phyloP scores from a whole-genome alignment of 2,329 filamentous ascomycete species.

The Colletotrichum camelliae region DNA sequence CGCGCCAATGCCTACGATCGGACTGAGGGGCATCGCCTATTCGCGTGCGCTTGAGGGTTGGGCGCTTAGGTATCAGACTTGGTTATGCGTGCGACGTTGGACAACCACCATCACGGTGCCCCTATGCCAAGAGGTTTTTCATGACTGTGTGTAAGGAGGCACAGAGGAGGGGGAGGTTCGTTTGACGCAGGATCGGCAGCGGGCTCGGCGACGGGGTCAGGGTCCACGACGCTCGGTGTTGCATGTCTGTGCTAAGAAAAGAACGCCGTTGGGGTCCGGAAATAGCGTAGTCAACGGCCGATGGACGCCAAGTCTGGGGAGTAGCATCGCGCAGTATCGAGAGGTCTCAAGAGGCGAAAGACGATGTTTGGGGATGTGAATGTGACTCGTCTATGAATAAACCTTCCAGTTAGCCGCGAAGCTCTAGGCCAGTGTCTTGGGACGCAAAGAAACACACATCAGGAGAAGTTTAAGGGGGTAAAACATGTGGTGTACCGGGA shows the following conservation, averaged over 20 bases:
- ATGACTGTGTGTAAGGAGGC: background rate
- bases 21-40: background rate
- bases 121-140: background rate
- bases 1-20: conserved; percentile 11
- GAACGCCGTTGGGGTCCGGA: background rate
- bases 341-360: background rate
- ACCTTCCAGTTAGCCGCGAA: background rate
- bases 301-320: background rate
- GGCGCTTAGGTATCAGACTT: background rate
- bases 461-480: background rate
- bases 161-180: background rate
- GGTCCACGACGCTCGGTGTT: conserved; percentile 16
- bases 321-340: background rate
- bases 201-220: background rate
- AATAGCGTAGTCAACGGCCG: background rate
- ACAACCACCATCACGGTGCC: background rate
- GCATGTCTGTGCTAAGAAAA: conserved; percentile 14
- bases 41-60: conserved; percentile 4
- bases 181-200: background rate
- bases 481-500: background rate
- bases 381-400: background rate
- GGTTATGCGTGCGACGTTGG: background rate
- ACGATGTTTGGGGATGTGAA: background rate
- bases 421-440: background rate
- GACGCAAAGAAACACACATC: background rate